phyloP scores from a whole-genome alignment of 805 yeast genomes.

The Pachysolen tannophilus region DNA sequence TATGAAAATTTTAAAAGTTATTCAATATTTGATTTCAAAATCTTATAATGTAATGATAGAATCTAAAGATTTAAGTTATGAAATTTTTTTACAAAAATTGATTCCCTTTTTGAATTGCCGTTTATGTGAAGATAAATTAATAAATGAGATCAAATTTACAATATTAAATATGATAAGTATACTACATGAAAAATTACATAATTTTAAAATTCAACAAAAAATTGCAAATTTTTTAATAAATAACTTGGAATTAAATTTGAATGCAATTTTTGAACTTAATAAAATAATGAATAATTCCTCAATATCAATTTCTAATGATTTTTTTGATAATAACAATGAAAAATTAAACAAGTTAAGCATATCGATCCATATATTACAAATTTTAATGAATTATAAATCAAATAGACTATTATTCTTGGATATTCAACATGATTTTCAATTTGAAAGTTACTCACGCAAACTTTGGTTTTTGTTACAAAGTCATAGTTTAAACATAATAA shows the following conservation, averaged over 20 bases:
- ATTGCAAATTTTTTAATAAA: neutral
- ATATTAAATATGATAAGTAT: conserved; percentile 1
- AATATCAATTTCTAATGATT: neutral
- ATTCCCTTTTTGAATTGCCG: conserved; percentile 3
- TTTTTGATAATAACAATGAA: conserved; percentile 1
- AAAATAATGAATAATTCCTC: too few relatives aligned
- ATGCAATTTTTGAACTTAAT: neutral
- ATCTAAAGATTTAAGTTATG: conserved; percentile 12
- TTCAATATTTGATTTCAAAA: conserved; percentile 15
- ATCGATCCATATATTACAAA: conserved; percentile 17
- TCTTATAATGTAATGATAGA: conserved; percentile 19
- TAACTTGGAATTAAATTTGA: neutral
- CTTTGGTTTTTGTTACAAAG: conserved; percentile 26
- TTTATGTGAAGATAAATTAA: neutral
- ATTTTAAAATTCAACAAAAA: neutral
- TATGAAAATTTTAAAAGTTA: conserved; percentile 20
- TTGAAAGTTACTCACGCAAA: conserved; percentile 19
- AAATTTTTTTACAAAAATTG: neutral
- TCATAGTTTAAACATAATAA: conserved; percentile 17
- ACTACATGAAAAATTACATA: conserved; percentile 1
- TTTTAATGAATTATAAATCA: conserved; percentile 18
- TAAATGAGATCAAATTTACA: conserved; percentile 4
- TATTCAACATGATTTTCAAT: conserved; percentile 12
- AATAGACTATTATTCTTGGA: conserved; percentile 14
- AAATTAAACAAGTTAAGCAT: conserved; percentile 19